These are phyloP conservation scores for Athelia sp. DNA, from an alignment of 1,284 basidiomycete species.

Conservation along the genomic window DNA sequence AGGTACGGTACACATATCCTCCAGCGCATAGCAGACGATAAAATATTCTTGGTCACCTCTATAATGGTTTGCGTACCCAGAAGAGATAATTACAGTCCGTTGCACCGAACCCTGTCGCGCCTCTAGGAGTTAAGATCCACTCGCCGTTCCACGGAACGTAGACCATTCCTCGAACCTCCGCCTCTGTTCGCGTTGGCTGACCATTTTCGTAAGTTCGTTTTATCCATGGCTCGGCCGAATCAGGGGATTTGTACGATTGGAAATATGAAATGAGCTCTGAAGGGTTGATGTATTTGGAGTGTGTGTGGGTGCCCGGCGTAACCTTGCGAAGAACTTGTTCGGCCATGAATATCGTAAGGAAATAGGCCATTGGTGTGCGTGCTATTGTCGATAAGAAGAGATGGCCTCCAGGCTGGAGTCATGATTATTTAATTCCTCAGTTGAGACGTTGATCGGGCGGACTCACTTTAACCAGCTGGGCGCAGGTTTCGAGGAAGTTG, in stretches of 20 bases:
- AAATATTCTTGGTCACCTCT: conserved; percentile 1
- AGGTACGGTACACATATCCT: no score
- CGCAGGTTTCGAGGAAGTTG: conserved; percentile 78
- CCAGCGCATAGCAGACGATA: no score
- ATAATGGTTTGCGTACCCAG: conserved; percentile 65
- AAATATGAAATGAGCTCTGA: conserved; percentile 87
- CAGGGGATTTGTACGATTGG: conserved; percentile 45
- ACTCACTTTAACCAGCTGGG: conserved; percentile 79
- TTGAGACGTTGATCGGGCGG: background rate
- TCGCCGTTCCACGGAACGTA: conserved; percentile 74
- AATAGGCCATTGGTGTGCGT: conserved; percentile 85
- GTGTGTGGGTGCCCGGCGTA: conserved; percentile 87
- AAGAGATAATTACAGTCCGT: conserved; percentile 79
- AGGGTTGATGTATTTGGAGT: conserved; percentile 88
- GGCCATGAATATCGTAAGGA: conserved; percentile 88
- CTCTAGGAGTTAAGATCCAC: conserved; percentile 68
- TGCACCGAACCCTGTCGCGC: conserved; percentile 48
- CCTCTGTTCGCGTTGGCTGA: conserved; percentile 54
- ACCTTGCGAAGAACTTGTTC: conserved; percentile 85
- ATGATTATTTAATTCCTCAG: background rate
- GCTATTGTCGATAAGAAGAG: conserved; percentile 96
- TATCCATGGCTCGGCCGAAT: conserved; percentile 34
- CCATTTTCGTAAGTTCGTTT: conserved; percentile 31
- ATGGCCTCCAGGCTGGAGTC: conserved; percentile 83
- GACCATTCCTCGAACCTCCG: conserved; percentile 78